Base-by-base conservation (phyloP, 164 flowering plant genomes). In the Berberis vulgaris region DNA sequence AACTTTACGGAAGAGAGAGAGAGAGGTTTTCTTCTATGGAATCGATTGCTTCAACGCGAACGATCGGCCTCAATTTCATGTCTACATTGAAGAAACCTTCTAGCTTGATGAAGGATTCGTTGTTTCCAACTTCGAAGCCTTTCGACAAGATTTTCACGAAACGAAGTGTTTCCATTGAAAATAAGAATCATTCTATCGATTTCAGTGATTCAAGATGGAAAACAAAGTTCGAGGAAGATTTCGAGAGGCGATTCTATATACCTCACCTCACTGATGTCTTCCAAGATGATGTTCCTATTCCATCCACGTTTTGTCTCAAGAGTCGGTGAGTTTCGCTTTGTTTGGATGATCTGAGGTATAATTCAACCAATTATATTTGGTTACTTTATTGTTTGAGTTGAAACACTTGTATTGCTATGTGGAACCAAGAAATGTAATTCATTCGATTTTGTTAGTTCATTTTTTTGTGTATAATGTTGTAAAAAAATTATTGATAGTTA, bases 261-360 rank as follows among this genome's bases (percentile, higher is more conserved):
- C 96, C 95, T 61, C 98, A 92, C 65, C 54, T 92, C 67, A 82
- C 84, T 12, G 96, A 89, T 66, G 56, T 80, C 45, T 78, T 82
- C 56, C 69, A 67, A 1, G 85, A 82, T 41, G 74, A 78, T 40
- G 66, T 52, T 58, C 71, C 93, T 0, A 76, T 82, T 64, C 98
- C 91, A 11, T 89, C 98, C 13, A 87, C 96, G 12, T 92, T 87
- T 63, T 87, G 96, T 58, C 96, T 87, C 73, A 79, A 62, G 55
- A 85, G 80, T 78, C 76, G 83, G 83, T 80, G 5, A 11, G 39
- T 59, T 61, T 63, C 3, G 38, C 7, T 43, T 52, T 11, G 8
- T 52, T 52, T 26, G 26, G 26, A 26, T 26, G 26, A 26, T 26
- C 26, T 26, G 26, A 26, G 26, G 26, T 26, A 47, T 5, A 47